Base-by-base conservation (phyloP, 495 filamentous ascomycete species). In the Tuber magnatum region DNA sequence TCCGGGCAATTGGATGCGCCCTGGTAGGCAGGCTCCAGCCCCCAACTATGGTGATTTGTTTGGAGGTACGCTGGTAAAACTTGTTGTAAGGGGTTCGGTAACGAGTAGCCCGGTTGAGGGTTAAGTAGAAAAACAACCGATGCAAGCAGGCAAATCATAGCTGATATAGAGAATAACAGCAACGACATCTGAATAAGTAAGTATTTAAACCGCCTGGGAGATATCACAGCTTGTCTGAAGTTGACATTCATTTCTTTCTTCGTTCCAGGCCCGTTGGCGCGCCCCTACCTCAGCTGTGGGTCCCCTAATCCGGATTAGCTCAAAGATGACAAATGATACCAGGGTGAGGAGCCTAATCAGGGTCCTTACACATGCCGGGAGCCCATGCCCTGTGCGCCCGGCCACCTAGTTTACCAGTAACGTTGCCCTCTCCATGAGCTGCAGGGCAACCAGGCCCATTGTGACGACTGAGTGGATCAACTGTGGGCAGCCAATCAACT, bases 81-180 rank as follows among this genome's bases (percentile, higher is more conserved):
- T 44, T 70, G 73, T 48, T 74, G 75, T 8, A 82, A 70, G 16
- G 80, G 65, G 68, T 77, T 74, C 44, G 82, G 73, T 3, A 83
- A 65, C 28, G 81, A 78, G 61, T 79, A 80, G 9, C 76, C 72
- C n/a, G 74, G 72, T 8, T 80, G 78, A 10, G 82, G 80, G n/a
- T 74, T 69, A 42, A 83, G 76, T 14, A 82, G 44, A 44, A 82
- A 77, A 70, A 81, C 51, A 51, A 81, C 43, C 6, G 80, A 77
- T 39, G 79, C 80, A 39, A 81, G 44, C 48, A 82, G 73, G 68
- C 80, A 79, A 73, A 81, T 74, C 80, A 82, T 82, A 32, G 76
- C 70, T 76, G 80, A 81, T 72, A 71, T 39, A 16, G 77, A 75
- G 41, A 82, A 75, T 44, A 81, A 71, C 28, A 81, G 43, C 51